Percentiles rank a stretch among this genome's conserved stretches.
Evolutionary conservation across 352 stramenopile species (phyloP).

Genomic region (Pythium myriotylum): DNA sequence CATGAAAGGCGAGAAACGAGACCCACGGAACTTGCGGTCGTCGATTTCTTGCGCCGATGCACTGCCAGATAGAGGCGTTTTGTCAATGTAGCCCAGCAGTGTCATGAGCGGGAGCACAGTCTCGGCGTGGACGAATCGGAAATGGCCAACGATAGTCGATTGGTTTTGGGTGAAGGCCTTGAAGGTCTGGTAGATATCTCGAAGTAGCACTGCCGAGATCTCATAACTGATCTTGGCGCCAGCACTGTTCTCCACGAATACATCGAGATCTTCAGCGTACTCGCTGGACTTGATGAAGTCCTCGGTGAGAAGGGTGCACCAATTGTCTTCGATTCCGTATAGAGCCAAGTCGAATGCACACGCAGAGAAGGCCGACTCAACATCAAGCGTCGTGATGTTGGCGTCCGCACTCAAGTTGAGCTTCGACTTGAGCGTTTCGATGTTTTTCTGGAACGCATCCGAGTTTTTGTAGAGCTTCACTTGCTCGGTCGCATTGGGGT

Average conservation of each 20-base stretch:
- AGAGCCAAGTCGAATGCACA: constrained; percentile 22
- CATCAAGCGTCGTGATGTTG: constrained; percentile 13
- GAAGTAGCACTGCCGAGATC: constrained; percentile 22
- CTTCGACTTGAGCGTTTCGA: constrained; percentile 8
- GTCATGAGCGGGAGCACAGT: constrained; percentile 25
- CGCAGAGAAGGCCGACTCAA: constrained; percentile 25
- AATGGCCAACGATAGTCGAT: constrained; percentile 19
- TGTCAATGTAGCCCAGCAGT: constrained; percentile 23
- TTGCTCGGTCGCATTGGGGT: constrained; percentile 27
- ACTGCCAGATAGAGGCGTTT: constrained; percentile 7
- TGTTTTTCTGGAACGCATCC: constrained; percentile 19
- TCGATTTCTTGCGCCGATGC: neutral
- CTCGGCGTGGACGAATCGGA: constrained; percentile 29
- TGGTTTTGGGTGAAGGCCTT: constrained; percentile 9
- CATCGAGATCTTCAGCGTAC: constrained; percentile 21
- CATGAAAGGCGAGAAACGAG: constrained; percentile 16
- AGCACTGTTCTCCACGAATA: constrained; percentile 15
- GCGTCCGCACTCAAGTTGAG: constrained; percentile 21
- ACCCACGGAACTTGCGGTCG: constrained; percentile 20
- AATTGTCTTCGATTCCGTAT: constrained; percentile 19
- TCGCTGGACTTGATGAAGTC: constrained; percentile 19
- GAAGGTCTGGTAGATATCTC: constrained; percentile 19
- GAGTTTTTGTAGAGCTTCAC: constrained; percentile 16
- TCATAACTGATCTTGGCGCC: constrained; percentile 30
- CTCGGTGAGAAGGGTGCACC: constrained; percentile 22